A percentile compares a stretch with the other conserved stretches of the same genome.
Evolutionary conservation across 2,329 filamentous ascomycete species (phyloP).

Genomic region (Rhexocercosporidium sp.): DNA sequence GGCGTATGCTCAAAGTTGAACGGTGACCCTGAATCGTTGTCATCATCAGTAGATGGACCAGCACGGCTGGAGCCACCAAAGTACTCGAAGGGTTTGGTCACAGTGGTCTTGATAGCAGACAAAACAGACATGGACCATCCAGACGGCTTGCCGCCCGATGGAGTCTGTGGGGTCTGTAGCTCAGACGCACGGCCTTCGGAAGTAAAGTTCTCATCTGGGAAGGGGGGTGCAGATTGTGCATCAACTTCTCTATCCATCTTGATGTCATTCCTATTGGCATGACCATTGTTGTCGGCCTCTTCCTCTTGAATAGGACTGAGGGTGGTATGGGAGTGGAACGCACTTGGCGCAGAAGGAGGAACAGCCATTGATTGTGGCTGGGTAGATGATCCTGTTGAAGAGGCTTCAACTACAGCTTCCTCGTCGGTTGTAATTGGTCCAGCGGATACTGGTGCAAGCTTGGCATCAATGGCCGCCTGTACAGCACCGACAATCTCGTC

Average conservation of each 20-base stretch:
- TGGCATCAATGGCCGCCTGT: not conserved
- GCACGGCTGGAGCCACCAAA: slow-evolving; percentile 4
- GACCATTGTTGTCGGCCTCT: not conserved
- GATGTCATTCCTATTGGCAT: not conserved
- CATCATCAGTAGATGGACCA: slow-evolving; percentile 7
- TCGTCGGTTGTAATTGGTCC: not conserved
- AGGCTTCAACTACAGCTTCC: not conserved
- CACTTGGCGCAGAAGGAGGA: not conserved
- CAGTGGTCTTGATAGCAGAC: not conserved
- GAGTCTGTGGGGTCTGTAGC: not conserved
- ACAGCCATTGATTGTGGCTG: not conserved
- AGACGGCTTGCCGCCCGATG: not conserved
- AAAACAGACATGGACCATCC: slow-evolving; percentile 4
- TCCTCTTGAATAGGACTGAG: not conserved
- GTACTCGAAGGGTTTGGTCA: not conserved
- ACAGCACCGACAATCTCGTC: not conserved
- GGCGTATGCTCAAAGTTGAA: not conserved
- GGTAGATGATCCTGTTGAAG: not conserved
- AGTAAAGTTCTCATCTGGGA: not conserved
- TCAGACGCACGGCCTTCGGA: not conserved
- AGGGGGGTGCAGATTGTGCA: not conserved
- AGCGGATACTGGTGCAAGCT: not conserved
- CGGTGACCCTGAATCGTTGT: not conserved
- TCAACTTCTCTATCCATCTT: not conserved
- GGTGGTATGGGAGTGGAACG: not conserved